Conservation (phyloP, 2,329 filamentous ascomycete species). For the Phoma sp. region DNA sequence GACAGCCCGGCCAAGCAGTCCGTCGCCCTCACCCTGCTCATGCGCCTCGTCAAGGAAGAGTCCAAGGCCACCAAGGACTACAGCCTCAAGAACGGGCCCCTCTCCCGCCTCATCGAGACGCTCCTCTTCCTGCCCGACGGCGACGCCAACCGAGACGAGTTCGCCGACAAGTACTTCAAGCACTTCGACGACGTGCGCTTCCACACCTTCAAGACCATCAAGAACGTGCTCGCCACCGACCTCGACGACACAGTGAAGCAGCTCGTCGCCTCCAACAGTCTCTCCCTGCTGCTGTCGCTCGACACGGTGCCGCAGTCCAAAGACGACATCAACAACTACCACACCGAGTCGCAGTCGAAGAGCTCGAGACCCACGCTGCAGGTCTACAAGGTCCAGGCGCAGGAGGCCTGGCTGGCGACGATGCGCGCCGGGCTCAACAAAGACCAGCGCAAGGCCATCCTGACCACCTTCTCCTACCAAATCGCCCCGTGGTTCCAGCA, state of each 20-base stretch:
- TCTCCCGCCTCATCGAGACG: constrained; percentile 68
- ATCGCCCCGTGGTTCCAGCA: constrained; percentile 90
- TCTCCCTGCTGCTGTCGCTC: constrained; percentile 69
- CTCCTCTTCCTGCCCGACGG: constrained; percentile 66
- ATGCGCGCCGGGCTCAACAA: constrained; percentile 71
- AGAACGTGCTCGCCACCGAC: constrained; percentile 58
- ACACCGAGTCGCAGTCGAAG: constrained; percentile 68
- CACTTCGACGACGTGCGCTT: constrained; percentile 85
- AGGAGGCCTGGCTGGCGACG: constrained; percentile 84
- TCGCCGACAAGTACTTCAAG: constrained; percentile 77
- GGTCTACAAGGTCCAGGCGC: constrained; percentile 78
- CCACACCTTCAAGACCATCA: constrained; percentile 77
- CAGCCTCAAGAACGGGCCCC: constrained; percentile 71
- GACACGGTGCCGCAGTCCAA: constrained; percentile 73
- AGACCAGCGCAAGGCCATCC: constrained; percentile 78
- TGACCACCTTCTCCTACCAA: constrained; percentile 75
- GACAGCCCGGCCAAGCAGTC: constrained; percentile 67
- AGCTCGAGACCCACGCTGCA: constrained; percentile 65
- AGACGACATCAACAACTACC: constrained; percentile 73
- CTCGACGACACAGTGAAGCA: constrained; percentile 29
- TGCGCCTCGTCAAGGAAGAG: constrained; percentile 85
- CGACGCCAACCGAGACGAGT: constrained; percentile 71
- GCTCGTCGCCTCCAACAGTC: constrained; percentile 56
- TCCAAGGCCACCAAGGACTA: constrained; percentile 54
- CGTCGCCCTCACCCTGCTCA: constrained; percentile 77